Conservation (phyloP, 2,329 filamentous ascomycete species). For the Neopestalotiopsis sp. region DNA sequence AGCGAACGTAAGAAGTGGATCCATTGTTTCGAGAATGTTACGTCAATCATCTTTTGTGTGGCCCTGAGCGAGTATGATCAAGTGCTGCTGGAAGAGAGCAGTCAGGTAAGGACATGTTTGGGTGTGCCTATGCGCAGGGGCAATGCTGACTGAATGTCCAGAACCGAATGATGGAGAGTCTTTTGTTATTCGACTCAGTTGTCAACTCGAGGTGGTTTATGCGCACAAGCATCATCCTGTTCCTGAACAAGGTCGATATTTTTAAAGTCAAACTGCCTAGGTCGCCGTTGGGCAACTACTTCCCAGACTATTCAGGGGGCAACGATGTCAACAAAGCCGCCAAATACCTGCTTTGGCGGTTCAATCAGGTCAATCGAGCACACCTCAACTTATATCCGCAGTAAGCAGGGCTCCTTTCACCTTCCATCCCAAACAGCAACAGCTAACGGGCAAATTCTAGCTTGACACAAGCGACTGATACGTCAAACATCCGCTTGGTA, state of each 20-base stretch:
- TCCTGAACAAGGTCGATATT: slow-evolving; percentile 98
- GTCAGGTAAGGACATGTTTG: slow-evolving; percentile 70
- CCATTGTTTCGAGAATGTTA: slow-evolving; percentile 99
- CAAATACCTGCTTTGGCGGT: slow-evolving; percentile 97
- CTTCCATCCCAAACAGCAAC: neutral
- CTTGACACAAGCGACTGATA: slow-evolving; percentile 97
- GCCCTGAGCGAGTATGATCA: slow-evolving; percentile 98
- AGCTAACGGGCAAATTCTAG: slow-evolving; percentile 49
- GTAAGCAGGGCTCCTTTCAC: slow-evolving; percentile 59
- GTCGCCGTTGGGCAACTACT: slow-evolving; percentile 92
- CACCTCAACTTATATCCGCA: slow-evolving; percentile 97
- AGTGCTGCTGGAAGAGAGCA: slow-evolving; percentile 94
- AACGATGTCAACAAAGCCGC: slow-evolving; percentile 98
- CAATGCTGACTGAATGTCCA: slow-evolving; percentile 39
- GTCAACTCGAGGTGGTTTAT: slow-evolving; percentile 99
- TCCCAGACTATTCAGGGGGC: slow-evolving; percentile 96
- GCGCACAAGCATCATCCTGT: slow-evolving; percentile 97
- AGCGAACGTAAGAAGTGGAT: slow-evolving; percentile 99
- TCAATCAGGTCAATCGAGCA: slow-evolving; percentile 97
- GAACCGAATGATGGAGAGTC: slow-evolving; percentile 99
- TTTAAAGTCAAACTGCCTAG: slow-evolving; percentile 93
- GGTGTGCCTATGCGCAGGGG: neutral
- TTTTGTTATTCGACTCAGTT: slow-evolving; percentile 95
- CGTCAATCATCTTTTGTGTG: slow-evolving; percentile 99
- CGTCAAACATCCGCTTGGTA: slow-evolving; percentile 95